A percentile compares a stretch with the other conserved stretches of the same genome.
Conservation (phyloP, 2,329 filamentous ascomycete genomes). For the Hymenoscyphus repandus region DNA sequence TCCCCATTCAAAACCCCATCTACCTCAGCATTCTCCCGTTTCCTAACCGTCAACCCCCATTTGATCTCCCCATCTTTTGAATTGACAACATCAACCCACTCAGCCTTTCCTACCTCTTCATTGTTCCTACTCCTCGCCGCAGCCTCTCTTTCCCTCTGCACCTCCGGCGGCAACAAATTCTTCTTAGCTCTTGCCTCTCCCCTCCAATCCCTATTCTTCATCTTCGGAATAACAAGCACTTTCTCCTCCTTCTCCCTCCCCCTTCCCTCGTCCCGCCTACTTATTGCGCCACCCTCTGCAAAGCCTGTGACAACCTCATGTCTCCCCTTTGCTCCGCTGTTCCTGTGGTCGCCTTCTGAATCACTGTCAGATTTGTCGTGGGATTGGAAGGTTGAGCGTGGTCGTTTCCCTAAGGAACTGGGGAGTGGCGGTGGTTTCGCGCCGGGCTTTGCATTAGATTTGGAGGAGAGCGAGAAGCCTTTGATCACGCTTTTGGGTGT, state of each 20-base stretch:
- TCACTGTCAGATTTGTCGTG: conserved; percentile 53
- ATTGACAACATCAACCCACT: conserved; percentile 47
- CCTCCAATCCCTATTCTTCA: conserved; percentile 59
- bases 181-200: conserved; percentile 41
- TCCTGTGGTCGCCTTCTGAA: conserved; percentile 46
- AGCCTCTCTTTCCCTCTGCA: conserved; percentile 42
- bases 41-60: conserved; percentile 46
- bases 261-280: conserved; percentile 28
- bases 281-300: conserved; percentile 41
- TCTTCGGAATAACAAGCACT: conserved; percentile 50
- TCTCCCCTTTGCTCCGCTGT: conserved; percentile 21
- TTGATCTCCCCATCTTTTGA: conserved; percentile 24
- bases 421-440: conserved; percentile 22
- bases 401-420: conserved; percentile 36
- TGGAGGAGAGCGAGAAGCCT: conserved; percentile 37
- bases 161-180: conserved; percentile 52
- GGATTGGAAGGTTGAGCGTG: conserved; percentile 47
- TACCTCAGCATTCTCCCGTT: conserved; percentile 24
- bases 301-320: conserved; percentile 48
- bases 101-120: conserved; percentile 29
- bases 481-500: conserved; percentile 31
- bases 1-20: conserved; percentile 17
- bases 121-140: conserved; percentile 21
- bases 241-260: conserved; percentile 26
- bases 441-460: conserved; percentile 16